Conservation (phyloP, 495 filamentous ascomycete genomes). For the Eremomyces bilateralis region DNA sequence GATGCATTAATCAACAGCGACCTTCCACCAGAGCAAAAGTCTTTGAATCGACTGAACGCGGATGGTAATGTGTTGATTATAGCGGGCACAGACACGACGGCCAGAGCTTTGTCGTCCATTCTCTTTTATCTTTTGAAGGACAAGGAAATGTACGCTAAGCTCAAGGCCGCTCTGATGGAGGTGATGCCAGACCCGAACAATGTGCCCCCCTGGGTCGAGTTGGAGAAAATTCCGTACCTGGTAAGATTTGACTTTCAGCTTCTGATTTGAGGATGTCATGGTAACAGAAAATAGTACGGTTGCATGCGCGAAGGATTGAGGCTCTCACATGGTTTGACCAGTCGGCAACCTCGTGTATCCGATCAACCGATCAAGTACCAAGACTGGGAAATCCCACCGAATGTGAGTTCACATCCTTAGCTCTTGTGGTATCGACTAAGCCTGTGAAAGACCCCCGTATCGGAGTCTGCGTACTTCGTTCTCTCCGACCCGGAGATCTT, state of each 20-base stretch:
- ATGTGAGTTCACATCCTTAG: no score
- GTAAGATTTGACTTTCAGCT: background rate
- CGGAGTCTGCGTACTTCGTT: background rate
- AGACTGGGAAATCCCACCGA: background rate
- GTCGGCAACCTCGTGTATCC: background rate
- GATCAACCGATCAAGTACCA: background rate
- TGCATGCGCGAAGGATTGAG: background rate
- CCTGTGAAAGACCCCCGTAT: background rate
- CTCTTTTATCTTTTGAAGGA: constrained; percentile 14
- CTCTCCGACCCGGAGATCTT: constrained; percentile 1
- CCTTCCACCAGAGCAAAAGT: background rate
- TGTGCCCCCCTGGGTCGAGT: background rate
- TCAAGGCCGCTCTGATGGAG: constrained; percentile 11
- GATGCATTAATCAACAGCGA: background rate
- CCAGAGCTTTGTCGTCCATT: constrained; percentile 22
- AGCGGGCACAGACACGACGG: constrained; percentile 22
- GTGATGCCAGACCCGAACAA: background rate
- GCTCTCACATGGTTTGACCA: background rate
- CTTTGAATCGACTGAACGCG: background rate
- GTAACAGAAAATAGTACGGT: background rate
- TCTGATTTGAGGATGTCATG: background rate
- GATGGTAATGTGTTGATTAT: constrained; percentile 17
- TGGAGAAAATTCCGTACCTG: background rate
- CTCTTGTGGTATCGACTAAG: background rate
- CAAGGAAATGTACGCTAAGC: constrained; percentile 7